Evolutionary conservation across 2,329 filamentous ascomycete species (phyloP).

Genomic region (Neopestalotiopsis rosae): DNA sequence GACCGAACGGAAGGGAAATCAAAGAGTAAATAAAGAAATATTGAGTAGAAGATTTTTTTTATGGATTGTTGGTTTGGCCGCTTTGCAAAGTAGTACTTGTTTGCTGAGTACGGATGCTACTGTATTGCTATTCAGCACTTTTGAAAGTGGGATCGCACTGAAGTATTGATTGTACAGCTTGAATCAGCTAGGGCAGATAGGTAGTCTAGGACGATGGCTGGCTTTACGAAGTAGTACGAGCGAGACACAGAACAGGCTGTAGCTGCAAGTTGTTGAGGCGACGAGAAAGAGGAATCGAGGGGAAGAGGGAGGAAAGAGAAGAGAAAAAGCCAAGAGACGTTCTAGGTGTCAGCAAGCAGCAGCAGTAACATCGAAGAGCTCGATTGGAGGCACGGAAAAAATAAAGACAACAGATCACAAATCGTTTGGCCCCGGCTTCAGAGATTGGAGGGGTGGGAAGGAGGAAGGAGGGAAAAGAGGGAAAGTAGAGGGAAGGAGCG

Average conservation of each 20-base stretch:
- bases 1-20: neutral
- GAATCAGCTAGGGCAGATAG: too few species aligned
- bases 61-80: neutral
- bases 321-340: too few species aligned
- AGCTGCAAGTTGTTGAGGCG: neutral
- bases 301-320: too few species aligned
- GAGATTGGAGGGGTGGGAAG: neutral
- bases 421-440: neutral
- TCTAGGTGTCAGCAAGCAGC: too few species aligned
- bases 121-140: conserved; percentile 12
- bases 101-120: neutral
- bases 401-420: neutral
- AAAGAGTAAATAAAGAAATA: neutral
- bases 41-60: neutral
- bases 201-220: neutral
- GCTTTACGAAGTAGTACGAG: neutral
- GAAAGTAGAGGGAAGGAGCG: neutral
- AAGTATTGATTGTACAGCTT: neutral
- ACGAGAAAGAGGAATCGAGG: neutral
- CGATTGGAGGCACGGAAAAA: too few species aligned
- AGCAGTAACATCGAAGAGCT: too few species aligned
- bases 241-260: neutral
- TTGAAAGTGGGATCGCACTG: neutral
- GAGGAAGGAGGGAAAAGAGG: neutral
- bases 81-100: conserved; percentile 7